These are phyloP conservation scores for Penicillium aurantiogriseum DNA, from an alignment of 2,329 filamentous ascomycete species.

Conservation along the genomic window DNA sequence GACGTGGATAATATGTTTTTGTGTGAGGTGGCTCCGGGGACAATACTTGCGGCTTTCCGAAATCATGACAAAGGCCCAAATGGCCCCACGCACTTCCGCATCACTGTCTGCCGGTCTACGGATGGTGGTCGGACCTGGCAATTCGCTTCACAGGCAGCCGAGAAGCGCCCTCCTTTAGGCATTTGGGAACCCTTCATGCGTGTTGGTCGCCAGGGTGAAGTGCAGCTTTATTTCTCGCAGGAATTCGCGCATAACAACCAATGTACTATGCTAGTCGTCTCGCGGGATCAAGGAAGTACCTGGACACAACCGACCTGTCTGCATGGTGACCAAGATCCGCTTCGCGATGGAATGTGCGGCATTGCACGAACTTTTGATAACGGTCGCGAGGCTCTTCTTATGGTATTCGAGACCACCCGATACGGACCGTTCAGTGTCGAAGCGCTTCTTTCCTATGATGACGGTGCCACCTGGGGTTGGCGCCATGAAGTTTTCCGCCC, in stretches of 20 bases:
- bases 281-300: conserved; percentile 43
- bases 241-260: conserved; percentile 50
- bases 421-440: conserved; percentile 45
- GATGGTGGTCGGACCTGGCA: conserved; percentile 47
- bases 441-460: conserved; percentile 48
- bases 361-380: conserved; percentile 38
- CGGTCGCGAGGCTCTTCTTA: conserved; percentile 41
- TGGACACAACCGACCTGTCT: conserved; percentile 48
- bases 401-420: conserved; percentile 50
- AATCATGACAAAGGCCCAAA: conserved; percentile 46
- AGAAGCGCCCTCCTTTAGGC: conserved; percentile 41
- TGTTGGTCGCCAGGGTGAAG: conserved; percentile 36
- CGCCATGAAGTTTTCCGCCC: conserved; percentile 46
- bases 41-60: conserved; percentile 50
- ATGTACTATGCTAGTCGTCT: conserved; percentile 51
- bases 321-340: conserved; percentile 39
- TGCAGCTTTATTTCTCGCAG: conserved; percentile 50
- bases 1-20: conserved; percentile 52
- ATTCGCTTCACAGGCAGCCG: conserved; percentile 46
- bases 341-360: conserved; percentile 46
- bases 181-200: conserved; percentile 55
- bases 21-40: conserved; percentile 38
- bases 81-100: conserved; percentile 47
- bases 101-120: conserved; percentile 50
- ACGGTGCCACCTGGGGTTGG: conserved; percentile 42